A percentile compares a stretch with the other conserved stretches of the same genome.
phyloP scores from a whole-genome alignment of 2,329 filamentous ascomycete species.

The Fusarium sp. region DNA sequence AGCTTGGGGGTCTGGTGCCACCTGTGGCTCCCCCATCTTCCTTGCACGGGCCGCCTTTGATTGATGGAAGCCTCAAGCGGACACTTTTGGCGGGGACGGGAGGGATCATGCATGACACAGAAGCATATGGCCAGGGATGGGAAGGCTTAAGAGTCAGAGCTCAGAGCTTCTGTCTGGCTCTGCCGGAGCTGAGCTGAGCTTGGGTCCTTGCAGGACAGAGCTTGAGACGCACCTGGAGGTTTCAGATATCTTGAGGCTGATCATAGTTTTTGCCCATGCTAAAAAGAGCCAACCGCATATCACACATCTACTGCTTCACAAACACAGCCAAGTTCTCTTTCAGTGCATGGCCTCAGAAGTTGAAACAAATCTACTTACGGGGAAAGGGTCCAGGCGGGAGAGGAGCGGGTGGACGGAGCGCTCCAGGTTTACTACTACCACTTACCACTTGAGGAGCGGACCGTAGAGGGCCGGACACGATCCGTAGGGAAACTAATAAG shows the following conservation, averaged over 20 bases:
- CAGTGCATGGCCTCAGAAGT: not conserved
- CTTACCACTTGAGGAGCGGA: constrained; percentile 37
- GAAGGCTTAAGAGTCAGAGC: constrained; percentile 13
- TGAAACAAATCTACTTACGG: not conserved
- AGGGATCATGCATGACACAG: constrained; percentile 38
- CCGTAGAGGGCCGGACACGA: constrained; percentile 40
- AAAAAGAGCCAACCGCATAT: not conserved
- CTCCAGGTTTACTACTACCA: constrained; percentile 14
- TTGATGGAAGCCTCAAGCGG: constrained; percentile 23
- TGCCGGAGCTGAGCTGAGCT: constrained; percentile 19
- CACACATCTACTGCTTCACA: not conserved
- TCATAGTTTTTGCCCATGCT: constrained; percentile 6
- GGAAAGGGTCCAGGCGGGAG: constrained; percentile 18
- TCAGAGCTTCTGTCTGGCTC: constrained; percentile 5
- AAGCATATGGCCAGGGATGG: constrained; percentile 29
- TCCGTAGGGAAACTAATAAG: constrained; percentile 36
- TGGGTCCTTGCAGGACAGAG: constrained; percentile 21
- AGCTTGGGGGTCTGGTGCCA: constrained; percentile 30
- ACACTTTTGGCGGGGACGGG: constrained; percentile 31
- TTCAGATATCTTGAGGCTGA: constrained; percentile 28
- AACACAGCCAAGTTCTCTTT: not conserved
- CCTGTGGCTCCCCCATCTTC: constrained; percentile 35
- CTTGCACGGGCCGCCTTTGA: constrained; percentile 29
- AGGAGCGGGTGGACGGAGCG: constrained; percentile 20
- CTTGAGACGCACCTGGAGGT: constrained; percentile 26